Evolutionary conservation across 2,329 filamentous ascomycete genomes (phyloP), one percentile per base, ranked within the genome.

Genomic region (Fusarium sp.): DNA sequence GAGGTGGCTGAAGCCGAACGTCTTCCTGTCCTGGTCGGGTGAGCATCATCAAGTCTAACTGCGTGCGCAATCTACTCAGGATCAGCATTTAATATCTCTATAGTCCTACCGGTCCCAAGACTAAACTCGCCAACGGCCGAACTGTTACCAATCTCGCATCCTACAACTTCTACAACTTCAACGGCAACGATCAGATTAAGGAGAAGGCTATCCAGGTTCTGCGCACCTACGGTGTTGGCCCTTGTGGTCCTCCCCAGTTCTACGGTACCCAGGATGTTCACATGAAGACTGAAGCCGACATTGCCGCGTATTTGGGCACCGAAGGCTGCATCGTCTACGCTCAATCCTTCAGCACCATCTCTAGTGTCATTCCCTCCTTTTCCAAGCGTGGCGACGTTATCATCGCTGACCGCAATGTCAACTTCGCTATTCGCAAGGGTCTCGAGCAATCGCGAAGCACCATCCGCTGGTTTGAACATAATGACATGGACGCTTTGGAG

Each of bases 191-290:
- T 70, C 89, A 91, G 39, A 91, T 99, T 77, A 97, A 97, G 79
- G 94, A 98, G 76, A 97, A 97, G 81, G 96, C 95, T 3, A 94
- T 99, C 70, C 92, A 95, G 81, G 97, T 95, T 1, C 88, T 99
- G 42, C 93, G 95, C 67, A 97, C 93, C 25, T 99, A 99, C 77
- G 96, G 96, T 62, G 97, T 99, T 44, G 97, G 96, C 13, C 95
- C 96, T 63, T 99, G 96, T 80, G 96, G 96, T 25, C 96, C 96
- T 22, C 96, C 96, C 10, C 95, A 97, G 72, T 99, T 99, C 84
- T 99, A 99, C 84, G 96, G 95, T 73, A 99, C 94, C 36, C 95
- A 98, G 81, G 96, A 99, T 83, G 95, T 98, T 49, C 96, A 99
- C 82, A 95, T 98, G 90, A 96, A 97, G 85, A 94, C 94, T 20